Base-by-base conservation (phyloP, 805 yeast species). In the Schizosaccharomyces pombe region DNA sequence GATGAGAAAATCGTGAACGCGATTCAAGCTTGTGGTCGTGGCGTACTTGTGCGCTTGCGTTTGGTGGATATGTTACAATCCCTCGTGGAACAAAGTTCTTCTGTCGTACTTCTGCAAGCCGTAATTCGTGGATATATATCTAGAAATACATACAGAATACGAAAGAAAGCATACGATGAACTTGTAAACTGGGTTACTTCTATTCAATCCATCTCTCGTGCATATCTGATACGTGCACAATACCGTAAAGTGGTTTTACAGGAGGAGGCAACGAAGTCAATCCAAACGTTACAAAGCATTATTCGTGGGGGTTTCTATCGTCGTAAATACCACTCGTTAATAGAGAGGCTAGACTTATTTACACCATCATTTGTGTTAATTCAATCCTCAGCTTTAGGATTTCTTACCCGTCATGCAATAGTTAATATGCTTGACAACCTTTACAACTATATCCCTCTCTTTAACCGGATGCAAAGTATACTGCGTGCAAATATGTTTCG, bases 381-480 rank as follows among this genome's bases (percentile, higher is more conserved):
- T 31, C 60, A 58, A 43, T 12, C 58, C 6, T 6, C 30, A 14
- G 37, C 55, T 5, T 51, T 57, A 12, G 33, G 43, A 22, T 54
- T n/a, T 47, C 47, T 58, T 16, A 52, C 43, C 40, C 53, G 39
- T 40, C 30, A 57, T 47, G 14, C 30, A 6, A 60, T 64, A 58
- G 62, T 60, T 5, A 56, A 58, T 53, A 64, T 61, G 28, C 62
- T 67, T 14, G 66, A 61, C 39, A 60, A 55, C 4, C 62, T 62
- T 5, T 64, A 61, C 72, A 5, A 51, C 40, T 9, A 56, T 49
- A 24, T 34, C 5, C 47, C 37, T 9, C 32, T 29, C 4, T n/a
- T 73, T 2, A 57, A 60, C 12, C 58, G 62, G 32, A 58, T 77
- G 4, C 79, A 75, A 61, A 64, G 77, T 4, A 58, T 68, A 2